Percentiles rank a stretch among this genome's conserved stretches.
These are phyloP conservation scores for Styphnolobium japonicum DNA, from an alignment of 306 rosid genomes.

Conservation along the genomic window DNA sequence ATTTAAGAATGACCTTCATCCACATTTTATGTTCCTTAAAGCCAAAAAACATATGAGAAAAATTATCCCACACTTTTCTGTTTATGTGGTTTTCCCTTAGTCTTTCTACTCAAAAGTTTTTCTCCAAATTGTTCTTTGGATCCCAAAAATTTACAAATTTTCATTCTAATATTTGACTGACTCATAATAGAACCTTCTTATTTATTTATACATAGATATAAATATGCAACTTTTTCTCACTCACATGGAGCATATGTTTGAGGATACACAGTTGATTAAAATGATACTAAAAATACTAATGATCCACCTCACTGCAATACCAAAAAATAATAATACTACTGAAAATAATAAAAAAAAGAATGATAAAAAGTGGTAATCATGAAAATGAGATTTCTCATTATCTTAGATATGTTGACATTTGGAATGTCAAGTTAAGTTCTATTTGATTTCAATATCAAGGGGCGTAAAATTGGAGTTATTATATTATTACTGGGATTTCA, in stretches of 20 bases:
- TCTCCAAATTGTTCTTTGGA: background rate
- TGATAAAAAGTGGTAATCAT: background rate
- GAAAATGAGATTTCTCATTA: background rate
- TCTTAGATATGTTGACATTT: background rate
- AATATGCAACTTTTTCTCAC: background rate
- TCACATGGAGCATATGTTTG: background rate
- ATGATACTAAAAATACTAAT: background rate
- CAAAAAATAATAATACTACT: background rate
- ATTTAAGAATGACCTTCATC: background rate
- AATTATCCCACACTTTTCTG: background rate
- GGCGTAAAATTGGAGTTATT: background rate
- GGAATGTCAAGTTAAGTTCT: background rate
- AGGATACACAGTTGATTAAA: background rate
- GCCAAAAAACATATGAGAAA: background rate
- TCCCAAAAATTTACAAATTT: background rate
- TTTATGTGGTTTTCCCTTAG: background rate
- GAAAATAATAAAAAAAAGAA: background rate
- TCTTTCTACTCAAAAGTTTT: background rate
- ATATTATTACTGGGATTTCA: background rate
- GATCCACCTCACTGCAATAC: background rate
- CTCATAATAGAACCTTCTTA: background rate
- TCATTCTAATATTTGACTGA: background rate
- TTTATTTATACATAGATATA: background rate
- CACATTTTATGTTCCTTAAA: background rate
- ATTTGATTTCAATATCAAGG: background rate